phyloP scores from a whole-genome alignment of 2,329 filamentous ascomycete species.

The Phialophora macrospora region DNA sequence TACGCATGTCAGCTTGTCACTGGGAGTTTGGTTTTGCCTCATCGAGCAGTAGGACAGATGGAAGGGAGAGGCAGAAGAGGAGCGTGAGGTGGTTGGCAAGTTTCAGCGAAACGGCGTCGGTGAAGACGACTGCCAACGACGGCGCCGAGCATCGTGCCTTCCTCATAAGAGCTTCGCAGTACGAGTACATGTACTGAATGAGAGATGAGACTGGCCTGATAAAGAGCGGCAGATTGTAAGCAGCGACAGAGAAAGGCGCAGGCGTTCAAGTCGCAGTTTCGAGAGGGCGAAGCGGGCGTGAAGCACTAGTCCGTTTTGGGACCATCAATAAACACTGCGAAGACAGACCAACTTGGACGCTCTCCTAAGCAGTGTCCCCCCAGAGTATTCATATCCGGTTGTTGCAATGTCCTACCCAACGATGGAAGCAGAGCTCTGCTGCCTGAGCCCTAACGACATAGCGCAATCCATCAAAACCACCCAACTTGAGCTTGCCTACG shows the following conservation, averaged over 20 bases:
- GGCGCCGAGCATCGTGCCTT: no score
- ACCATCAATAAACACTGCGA: neutral
- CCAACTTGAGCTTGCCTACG: constrained; percentile 71
- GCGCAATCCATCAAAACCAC: constrained; percentile 53
- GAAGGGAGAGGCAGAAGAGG: neutral
- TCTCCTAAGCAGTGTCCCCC: neutral
- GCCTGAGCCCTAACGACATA: constrained; percentile 31
- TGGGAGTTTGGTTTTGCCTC: neutral
- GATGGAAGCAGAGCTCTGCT: constrained; percentile 32
- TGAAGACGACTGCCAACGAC: no score
- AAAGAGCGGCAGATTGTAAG: neutral
- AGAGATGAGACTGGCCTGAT: neutral
- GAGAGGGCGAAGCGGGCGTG: neutral
- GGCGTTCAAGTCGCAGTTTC: neutral
- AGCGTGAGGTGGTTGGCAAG: neutral
- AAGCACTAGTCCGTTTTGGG: constrained; percentile 8
- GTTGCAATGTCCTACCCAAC: constrained; percentile 4
- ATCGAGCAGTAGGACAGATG: neutral
- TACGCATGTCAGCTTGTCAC: neutral
- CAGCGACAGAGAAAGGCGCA: neutral
- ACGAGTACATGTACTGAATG: no score
- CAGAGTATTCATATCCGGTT: neutral
- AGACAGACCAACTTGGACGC: neutral
- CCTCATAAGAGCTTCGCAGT: neutral
- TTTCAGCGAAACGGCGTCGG: neutral